Evolutionary conservation across 192 early-diverging fungal species (phyloP), one percentile per base, ranked within the genome.

Genomic region (Funneliformis geosporum): DNA sequence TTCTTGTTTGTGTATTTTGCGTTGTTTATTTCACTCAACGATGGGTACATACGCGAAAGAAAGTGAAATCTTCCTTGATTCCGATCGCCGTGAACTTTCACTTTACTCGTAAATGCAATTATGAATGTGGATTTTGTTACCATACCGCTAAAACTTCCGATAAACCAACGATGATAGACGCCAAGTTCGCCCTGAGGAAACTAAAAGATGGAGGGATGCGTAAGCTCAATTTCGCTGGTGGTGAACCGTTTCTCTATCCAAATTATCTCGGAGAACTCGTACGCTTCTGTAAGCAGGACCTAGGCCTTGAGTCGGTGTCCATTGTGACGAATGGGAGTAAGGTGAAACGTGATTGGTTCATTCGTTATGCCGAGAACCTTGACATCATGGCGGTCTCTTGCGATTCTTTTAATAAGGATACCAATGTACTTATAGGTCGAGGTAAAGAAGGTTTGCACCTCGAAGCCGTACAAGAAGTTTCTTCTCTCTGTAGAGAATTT

Each of bases 111-210:
- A 11, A 28, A 8, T 67, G 65, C 16, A 67, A 67, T 7, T 67
- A 67, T 27, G 25, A 67, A 39, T 67, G 65, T 27, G 65, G 65
- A 21, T 67, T 67, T 67, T 67, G 65, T 67, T 67, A 27, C 18
- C 65, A 67, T 39, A 67, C 65, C 25, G 65, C 65, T 14, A 67
- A 67, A 67, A 67, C 65, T 7, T 67, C 65, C 14, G 6, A 67
- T 67, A 25, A 27, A 8, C 7, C 65, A 7, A 5, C 25, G 5
- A 27, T 67, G 5, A 5, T 7, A 21, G 50, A 55, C 21, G 0
- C 50, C 18, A 18, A 55, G 18, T 0, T 5, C 21, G 18, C 5
- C 5, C 27, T 67, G 8, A 67, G 4, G 25, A 67, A 67, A 39
- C 25, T 67, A 14, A 23, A n/a, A 33, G 16, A 67, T 39, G 27